phyloP scores from a whole-genome alignment of 179 eudicot species.

The Amaranthus tricolor region DNA sequence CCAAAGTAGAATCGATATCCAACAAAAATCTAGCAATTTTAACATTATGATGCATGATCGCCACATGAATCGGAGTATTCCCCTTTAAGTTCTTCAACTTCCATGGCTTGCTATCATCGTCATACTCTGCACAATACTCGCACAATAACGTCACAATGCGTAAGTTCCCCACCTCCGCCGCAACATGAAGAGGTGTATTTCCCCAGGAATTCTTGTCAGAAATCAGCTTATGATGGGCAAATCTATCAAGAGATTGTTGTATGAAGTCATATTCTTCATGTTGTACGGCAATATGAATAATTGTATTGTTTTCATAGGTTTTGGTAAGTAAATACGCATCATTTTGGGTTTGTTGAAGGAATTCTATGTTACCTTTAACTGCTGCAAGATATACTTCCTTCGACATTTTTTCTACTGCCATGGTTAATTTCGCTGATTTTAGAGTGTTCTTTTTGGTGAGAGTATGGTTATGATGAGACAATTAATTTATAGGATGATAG shows the following conservation, averaged over 20 bases:
- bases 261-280: constrained; percentile 7
- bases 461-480: too few relatives aligned
- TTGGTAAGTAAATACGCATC: neutral
- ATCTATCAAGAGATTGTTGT: neutral
- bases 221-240: neutral
- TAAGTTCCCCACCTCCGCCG: constrained; percentile 9
- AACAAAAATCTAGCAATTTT: constrained; percentile 7
- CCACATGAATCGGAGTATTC: constrained; percentile 15
- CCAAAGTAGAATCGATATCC: neutral
- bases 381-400: constrained; percentile 15
- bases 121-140: neutral
- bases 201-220: neutral
- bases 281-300: constrained; percentile 10
- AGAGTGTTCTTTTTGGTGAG: too few relatives aligned
- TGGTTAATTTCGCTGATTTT: too few relatives aligned
- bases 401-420: constrained; percentile 2
- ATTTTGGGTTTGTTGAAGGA: neutral
- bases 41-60: constrained; percentile 13
- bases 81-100: neutral
- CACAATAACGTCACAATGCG: neutral
- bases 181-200: constrained; percentile 18
- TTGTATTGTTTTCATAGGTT: constrained; percentile 8
- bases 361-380: neutral
- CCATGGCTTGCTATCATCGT: neutral
- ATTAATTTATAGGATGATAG: too few relatives aligned